phyloP scores from a whole-genome alignment of 116 monocot species.

The Dioscorea cayenensis region DNA sequence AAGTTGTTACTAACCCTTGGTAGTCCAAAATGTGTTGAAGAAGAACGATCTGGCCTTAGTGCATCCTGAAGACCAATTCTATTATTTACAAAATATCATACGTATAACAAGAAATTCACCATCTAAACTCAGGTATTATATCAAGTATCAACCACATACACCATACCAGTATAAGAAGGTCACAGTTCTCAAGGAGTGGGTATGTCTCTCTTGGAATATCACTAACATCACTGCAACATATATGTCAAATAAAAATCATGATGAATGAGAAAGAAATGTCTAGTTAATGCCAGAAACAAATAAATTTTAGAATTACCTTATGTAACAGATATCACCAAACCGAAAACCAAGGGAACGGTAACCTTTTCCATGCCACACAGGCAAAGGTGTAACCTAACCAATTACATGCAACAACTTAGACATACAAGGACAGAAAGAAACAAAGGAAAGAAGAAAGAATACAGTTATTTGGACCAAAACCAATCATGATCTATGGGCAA shows the following conservation, averaged over 20 bases:
- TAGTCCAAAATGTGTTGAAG: conserved; percentile 84
- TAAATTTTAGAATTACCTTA: conserved; percentile 26
- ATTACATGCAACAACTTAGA: conserved; percentile 3
- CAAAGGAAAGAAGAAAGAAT: not conserved
- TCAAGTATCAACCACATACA: not conserved
- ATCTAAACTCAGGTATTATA: not conserved
- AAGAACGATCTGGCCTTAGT: conserved; percentile 81
- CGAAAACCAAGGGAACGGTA: conserved; percentile 97
- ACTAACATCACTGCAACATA: conserved; percentile 78
- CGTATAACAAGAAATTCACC: not conserved
- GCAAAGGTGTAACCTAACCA: conserved; percentile 64
- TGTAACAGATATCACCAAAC: conserved; percentile 83
- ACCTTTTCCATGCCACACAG: conserved; percentile 86
- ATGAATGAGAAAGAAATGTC: conserved; percentile 6
- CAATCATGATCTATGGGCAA: too few relatives aligned
- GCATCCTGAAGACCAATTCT: conserved; percentile 46
- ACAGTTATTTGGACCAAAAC: not conserved
- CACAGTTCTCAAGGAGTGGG: conserved; percentile 60
- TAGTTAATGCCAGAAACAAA: not conserved
- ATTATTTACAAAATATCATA: not conserved
- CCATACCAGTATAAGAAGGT: conserved; percentile 81
- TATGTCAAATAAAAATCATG: not conserved
- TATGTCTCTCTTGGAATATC: conserved; percentile 94
- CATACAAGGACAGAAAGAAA: not conserved
- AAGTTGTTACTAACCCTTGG: conserved; percentile 46